Percentiles rank a stretch among this genome's conserved stretches.
Evolutionary conservation across 805 yeast species (phyloP).

Genomic region (Jamesozyma rosinii): DNA sequence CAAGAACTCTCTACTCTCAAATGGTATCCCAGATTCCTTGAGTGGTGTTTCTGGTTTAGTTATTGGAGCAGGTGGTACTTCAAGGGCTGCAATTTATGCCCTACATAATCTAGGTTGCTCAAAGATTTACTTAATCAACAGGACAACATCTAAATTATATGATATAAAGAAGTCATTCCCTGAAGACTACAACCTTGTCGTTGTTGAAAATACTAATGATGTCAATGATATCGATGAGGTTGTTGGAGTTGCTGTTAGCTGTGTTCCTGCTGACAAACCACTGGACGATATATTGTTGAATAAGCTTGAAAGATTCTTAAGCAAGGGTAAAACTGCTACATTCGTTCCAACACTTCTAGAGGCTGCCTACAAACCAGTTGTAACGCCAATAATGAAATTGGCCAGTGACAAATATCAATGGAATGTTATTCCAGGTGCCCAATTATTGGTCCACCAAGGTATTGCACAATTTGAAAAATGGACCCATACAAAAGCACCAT

Average conservation of each 20-base stretch:
- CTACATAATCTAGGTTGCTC: slow-evolving; percentile 67
- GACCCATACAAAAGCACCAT: slow-evolving; percentile 61
- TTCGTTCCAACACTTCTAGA: slow-evolving; percentile 59
- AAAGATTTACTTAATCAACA: slow-evolving; percentile 68
- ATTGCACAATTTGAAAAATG: slow-evolving; percentile 74
- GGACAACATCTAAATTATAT: slow-evolving; percentile 59
- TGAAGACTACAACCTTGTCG: slow-evolving; percentile 44
- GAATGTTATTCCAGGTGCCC: slow-evolving; percentile 83
- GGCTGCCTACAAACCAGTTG: slow-evolving; percentile 87
- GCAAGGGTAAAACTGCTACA: slow-evolving; percentile 33
- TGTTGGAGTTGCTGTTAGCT: slow-evolving; percentile 58
- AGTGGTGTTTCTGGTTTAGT: slow-evolving; percentile 54
- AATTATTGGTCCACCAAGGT: slow-evolving; percentile 91
- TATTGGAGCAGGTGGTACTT: slow-evolving; percentile 96
- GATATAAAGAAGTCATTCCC: slow-evolving; percentile 58
- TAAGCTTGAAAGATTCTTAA: slow-evolving; percentile 41
- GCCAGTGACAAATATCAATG: slow-evolving; percentile 58
- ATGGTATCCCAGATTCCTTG: slow-evolving; percentile 47
- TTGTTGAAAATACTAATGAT: slow-evolving; percentile 43
- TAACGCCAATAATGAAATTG: slow-evolving; percentile 76
- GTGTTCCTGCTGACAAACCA: slow-evolving; percentile 77
- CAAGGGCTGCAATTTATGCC: slow-evolving; percentile 90
- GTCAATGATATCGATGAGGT: slow-evolving; percentile 33
- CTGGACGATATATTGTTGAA: slow-evolving; percentile 44
- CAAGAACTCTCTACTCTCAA: slow-evolving; percentile 49